Base-by-base conservation (phyloP, 345 rosid species). In the Rhodomyrtus tomentosa region DNA sequence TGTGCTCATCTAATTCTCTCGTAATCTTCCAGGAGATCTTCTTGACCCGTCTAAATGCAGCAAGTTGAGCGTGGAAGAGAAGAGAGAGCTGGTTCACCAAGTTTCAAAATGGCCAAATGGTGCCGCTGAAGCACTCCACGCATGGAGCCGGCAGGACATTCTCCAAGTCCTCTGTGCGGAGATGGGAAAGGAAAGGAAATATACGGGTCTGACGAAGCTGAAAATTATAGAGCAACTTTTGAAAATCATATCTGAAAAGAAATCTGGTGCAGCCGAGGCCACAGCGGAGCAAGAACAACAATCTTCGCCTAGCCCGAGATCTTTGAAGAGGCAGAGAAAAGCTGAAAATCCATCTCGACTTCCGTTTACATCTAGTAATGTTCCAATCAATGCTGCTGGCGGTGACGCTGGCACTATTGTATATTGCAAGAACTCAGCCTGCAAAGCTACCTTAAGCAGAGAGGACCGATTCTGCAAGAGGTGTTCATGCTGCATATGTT, bases 181-280 rank as follows among this genome's bases (percentile, higher is more conserved):
- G 91, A 95, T 95, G 99, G 98, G 99, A 62, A 98, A 96, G 89
- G 96, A 98, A 90, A 95, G 99, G 93, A 98, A 96, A 86, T 98
- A 98, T 87, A 96, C 99, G 22, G 98, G 99, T 85, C 89, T 98
- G 84, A 87, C 95, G 59, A 98, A 98, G 91, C 89, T 95, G 50
- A 98, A 96, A 91, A 95, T 98, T 80, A 98, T 98, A 3, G 97
- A 98, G 85, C 93, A 96, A 85, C 98, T 98, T 40, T 84, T 98
- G 42, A 95, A 89, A 89, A 90, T 94, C 80, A 92, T 98, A 6
- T 91, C 96, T 83, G 96, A 94, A 84, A 94, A 93, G 87, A 92
- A 89, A 85, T 88, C 90, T 18, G 93, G 87, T 21, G 90, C 90
- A 14, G 82, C 83, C 72, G 93, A 87, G 82, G 88, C 84, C 72